Conservation (phyloP, 495 filamentous ascomycete genomes). For the Aspergillus haitiensis region DNA sequence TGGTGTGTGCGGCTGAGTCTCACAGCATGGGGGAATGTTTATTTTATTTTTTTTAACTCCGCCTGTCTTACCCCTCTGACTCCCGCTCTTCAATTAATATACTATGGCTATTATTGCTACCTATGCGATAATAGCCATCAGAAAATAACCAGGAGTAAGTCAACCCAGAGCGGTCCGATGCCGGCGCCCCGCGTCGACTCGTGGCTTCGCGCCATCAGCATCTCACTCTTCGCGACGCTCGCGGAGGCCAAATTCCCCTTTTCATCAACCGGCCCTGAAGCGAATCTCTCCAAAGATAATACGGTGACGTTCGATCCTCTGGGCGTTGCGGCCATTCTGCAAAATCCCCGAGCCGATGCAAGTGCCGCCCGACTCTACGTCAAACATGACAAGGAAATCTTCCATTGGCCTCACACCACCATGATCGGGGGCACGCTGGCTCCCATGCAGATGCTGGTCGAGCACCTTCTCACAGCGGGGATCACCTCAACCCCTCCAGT, state of each 20-base stretch:
- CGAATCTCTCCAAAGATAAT: conserved; percentile 14
- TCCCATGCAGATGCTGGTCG: conserved; percentile 33
- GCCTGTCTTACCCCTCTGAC: no score
- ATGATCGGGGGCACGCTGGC: conserved; percentile 34
- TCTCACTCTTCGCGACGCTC: conserved; percentile 6
- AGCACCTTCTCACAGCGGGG: conserved; percentile 25
- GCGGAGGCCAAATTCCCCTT: conserved; percentile 18
- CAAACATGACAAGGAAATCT: conserved; percentile 29
- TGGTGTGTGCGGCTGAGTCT: no score
- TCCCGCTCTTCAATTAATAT: no score
- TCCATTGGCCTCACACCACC: conserved; percentile 35
- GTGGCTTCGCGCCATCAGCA: conserved; percentile 8
- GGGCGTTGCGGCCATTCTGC: conserved; percentile 33
- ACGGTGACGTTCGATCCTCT: conserved; percentile 35
- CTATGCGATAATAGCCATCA: no score
- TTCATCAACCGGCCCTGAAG: conserved; percentile 14
- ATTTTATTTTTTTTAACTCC: no score
- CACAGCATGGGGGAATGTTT: no score
- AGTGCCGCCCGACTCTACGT: conserved; percentile 33
- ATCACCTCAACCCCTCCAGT: conserved; percentile 29
- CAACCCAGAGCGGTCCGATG: background rate
- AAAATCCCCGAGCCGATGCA: conserved; percentile 30
- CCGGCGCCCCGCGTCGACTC: background rate
- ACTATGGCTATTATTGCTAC: no score
- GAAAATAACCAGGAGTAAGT: no score